Base-by-base conservation (phyloP, 148 eudicot species). In the Arctostaphylos glauca region DNA sequence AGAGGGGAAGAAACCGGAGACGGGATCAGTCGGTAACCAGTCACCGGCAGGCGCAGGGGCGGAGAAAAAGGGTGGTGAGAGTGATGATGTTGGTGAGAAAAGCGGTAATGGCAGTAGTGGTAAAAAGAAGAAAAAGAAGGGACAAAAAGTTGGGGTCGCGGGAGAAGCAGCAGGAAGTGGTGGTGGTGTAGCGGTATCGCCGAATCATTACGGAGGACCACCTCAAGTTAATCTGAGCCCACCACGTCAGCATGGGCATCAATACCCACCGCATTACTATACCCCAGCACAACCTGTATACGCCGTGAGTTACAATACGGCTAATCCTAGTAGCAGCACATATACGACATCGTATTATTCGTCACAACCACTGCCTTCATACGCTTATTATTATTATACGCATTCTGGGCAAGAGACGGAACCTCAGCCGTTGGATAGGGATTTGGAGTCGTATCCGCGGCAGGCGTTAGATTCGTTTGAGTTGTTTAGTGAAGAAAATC, bases 401-500 rank as follows among this genome's bases (percentile, higher is more conserved):
- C 84, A 90, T 53, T 79, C 86, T 3, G 91, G 89, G 4, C 82
- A 80, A 47, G 88, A 81, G 80, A 53, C 80, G 62, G 90, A 85
- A 73, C 76, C 80, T 10, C 84, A 76, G 43, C 90, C 91, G 58
- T 81, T 74, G 4, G 88, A 86, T 85, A 56, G 74, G 5, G 88
- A 86, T 85, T 68, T 74, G 73, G 80, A 80, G 53, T 53, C 78
- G 67, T 47, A 81, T n/a, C 79, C 84, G 1, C 70, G 58, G 38
- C 94, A 85, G 79, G 91, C 94, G 85, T 82, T 88, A 73, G 94
- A 93, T 89, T 84, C 97, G 70, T 90, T 93, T 59, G 97, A 95
- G 87, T 67, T 95, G 53, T 95, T 95, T 83, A 95, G 98, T 66
- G 98, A 95, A 76, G 98, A 95, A 49, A 95, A 95, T 76, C 97